Conservation (phyloP, 228 moss, liverwort and hornwort genomes). For the Sphagnum magellanicum region DNA sequence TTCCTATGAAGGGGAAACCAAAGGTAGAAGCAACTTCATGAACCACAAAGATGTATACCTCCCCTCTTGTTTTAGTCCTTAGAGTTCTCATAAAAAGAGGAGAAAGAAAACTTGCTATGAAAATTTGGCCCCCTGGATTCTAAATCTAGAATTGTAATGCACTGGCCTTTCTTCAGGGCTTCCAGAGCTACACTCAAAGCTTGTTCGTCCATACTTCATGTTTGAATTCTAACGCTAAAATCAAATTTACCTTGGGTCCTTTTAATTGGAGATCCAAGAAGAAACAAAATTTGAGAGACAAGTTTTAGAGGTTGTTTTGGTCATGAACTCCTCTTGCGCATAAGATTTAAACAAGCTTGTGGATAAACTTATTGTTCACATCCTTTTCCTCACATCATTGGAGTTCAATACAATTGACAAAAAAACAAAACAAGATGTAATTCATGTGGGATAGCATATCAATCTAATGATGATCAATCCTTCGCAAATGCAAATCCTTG, state of each 20-base stretch:
- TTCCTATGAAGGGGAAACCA: constrained; percentile 53
- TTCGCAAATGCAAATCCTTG: too few species aligned
- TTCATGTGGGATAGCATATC: too few species aligned
- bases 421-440: too few species aligned
- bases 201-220: too few species aligned
- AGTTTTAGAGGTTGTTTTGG: too few species aligned
- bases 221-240: too few species aligned
- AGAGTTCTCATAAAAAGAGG: constrained; percentile 42
- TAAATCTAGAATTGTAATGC: constrained; percentile 55
- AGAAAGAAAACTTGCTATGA: constrained; percentile 34
- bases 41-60: constrained; percentile 63
- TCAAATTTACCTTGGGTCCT: background rate
- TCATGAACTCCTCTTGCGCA: too few species aligned
- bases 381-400: too few species aligned
- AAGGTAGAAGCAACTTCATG: constrained; percentile 50
- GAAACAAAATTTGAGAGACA: background rate
- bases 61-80: constrained; percentile 59
- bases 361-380: too few species aligned
- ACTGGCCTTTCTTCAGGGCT: constrained; percentile 29
- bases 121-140: constrained; percentile 59
- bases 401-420: too few species aligned
- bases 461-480: too few species aligned
- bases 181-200: constrained; percentile 19
- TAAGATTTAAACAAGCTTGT: too few species aligned
- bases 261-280: background rate